Conservation (phyloP, 768 basidiomycete genomes). For the Chalciporus chontae region DNA sequence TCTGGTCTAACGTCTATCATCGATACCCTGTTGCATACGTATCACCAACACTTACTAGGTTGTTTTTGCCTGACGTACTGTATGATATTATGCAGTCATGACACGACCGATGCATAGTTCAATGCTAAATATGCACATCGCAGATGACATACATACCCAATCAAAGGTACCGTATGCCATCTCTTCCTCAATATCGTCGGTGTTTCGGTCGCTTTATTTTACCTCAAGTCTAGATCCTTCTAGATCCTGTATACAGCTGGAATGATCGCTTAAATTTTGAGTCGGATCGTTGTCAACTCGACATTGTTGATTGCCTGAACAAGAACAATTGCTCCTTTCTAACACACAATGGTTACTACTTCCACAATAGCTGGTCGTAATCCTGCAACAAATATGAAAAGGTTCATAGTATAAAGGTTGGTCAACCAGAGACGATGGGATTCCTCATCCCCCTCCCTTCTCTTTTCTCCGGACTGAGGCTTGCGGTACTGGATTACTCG, state of each 20-base stretch:
- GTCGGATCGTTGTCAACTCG: not conserved
- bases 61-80: slow-evolving; percentile 25
- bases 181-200: too few relatives aligned
- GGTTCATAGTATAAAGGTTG: slow-evolving; percentile 12
- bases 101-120: not conserved
- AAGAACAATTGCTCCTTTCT: not conserved
- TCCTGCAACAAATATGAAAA: not conserved
- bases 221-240: too few relatives aligned
- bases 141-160: too few relatives aligned
- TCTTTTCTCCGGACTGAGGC: not conserved
- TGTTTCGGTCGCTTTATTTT: too few relatives aligned
- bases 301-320: not conserved
- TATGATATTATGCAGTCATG: slow-evolving; percentile 21
- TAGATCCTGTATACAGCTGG: too few relatives aligned
- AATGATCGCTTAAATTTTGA: too few relatives aligned
- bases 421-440: not conserved
- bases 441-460: not conserved
- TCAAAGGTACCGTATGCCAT: too few relatives aligned
- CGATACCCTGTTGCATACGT: slow-evolving; percentile 37
- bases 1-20: slow-evolving; percentile 25
- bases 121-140: too few relatives aligned
- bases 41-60: slow-evolving; percentile 27
- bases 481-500: slow-evolving; percentile 23
- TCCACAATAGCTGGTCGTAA: not conserved
- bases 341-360: not conserved